Evolutionary conservation across 1,284 basidiomycete species (phyloP).

Genomic region (Ganoderma meredithae): DNA sequence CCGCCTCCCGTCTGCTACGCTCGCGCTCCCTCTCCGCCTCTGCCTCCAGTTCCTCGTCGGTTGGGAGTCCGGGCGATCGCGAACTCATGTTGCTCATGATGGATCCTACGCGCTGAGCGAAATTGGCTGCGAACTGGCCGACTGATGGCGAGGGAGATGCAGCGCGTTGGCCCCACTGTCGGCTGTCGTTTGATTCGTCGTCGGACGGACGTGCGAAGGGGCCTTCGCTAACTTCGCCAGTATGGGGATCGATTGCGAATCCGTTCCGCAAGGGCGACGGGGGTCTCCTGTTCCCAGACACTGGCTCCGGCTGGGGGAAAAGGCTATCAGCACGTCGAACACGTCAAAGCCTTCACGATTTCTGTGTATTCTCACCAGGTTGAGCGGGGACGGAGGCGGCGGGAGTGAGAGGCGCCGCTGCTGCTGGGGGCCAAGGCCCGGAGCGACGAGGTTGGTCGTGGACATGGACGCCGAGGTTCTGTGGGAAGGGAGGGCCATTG

Average conservation of each 20-base stretch:
- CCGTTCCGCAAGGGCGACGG: constrained; percentile 74
- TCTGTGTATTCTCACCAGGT: constrained; percentile 41
- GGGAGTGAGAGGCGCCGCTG: constrained; percentile 46
- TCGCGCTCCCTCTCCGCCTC: constrained; percentile 80
- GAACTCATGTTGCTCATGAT: constrained; percentile 61
- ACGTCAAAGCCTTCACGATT: constrained; percentile 14
- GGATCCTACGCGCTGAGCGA: constrained; percentile 73
- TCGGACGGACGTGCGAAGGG: constrained; percentile 53
- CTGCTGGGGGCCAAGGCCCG: constrained; percentile 32
- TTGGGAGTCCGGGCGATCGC: constrained; percentile 57
- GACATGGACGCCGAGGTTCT: constrained; percentile 40
- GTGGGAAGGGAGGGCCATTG: constrained; percentile 43
- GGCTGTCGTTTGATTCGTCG: constrained; percentile 48
- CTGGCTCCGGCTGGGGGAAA: constrained; percentile 44
- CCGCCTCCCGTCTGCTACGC: constrained; percentile 74
- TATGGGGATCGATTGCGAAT: constrained; percentile 56
- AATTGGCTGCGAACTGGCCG: constrained; percentile 71
- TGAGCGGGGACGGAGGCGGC: constrained; percentile 45
- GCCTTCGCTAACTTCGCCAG: constrained; percentile 63
- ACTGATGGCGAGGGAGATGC: constrained; percentile 71
- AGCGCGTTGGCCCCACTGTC: constrained; percentile 55
- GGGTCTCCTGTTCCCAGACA: constrained; percentile 52
- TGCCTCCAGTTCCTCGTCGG: constrained; percentile 80
- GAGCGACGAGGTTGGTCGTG: constrained; percentile 41
- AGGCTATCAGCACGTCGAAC: constrained; percentile 32